Percentiles rank a stretch among this genome's conserved stretches.
Evolutionary conservation across 2,329 filamentous ascomycete genomes (phyloP).

Genomic region (Sporothrix variecibatus): DNA sequence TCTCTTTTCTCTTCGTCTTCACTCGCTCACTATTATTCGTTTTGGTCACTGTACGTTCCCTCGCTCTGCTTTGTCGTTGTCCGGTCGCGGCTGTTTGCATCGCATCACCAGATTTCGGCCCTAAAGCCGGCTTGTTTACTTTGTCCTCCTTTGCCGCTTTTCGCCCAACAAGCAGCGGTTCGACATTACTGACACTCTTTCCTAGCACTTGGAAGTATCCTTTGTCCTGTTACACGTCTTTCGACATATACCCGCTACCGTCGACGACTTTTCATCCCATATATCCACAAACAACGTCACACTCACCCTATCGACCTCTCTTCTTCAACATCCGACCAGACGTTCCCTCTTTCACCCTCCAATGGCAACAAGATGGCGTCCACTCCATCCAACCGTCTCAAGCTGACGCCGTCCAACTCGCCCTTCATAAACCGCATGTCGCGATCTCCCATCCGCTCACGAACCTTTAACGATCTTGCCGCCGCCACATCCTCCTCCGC

Average conservation of each 20-base stretch:
- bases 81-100: not conserved
- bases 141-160: not conserved
- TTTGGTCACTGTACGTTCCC: not conserved
- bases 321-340: not conserved
- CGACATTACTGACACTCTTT: not conserved
- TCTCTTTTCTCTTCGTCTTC: constrained; percentile 12
- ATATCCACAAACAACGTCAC: not conserved
- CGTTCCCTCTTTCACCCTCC: constrained; percentile 35
- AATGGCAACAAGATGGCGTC: constrained; percentile 62
- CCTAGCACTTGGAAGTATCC: not conserved
- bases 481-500: constrained; percentile 4
- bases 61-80: not conserved
- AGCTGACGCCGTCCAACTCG: constrained; percentile 75
- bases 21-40: constrained; percentile 8
- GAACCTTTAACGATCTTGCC: constrained; percentile 45
- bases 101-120: not conserved
- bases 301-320: not conserved
- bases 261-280: not conserved
- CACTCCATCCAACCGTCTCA: constrained; percentile 63
- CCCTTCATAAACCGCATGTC: constrained; percentile 64
- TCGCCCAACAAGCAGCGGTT: not conserved
- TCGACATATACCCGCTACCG: not conserved
- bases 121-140: constrained; percentile 8
- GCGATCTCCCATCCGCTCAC: constrained; percentile 62
- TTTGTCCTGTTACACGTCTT: not conserved